These are phyloP conservation scores for Syncephalis fuscata DNA, from an alignment of 371 early-diverging fungal species.

Conservation along the genomic window DNA sequence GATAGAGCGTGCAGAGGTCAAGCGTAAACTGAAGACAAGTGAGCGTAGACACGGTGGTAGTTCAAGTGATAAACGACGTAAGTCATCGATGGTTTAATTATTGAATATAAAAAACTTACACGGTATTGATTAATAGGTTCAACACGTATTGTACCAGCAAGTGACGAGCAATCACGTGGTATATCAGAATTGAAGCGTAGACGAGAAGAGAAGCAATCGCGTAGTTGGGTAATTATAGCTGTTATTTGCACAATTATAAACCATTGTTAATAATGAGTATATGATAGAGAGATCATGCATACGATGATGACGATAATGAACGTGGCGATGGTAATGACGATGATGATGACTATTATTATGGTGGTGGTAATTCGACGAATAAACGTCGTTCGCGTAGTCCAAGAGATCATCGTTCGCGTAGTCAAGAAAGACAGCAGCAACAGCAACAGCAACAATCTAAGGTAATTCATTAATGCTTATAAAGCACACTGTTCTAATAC, in stretches of 20 bases:
- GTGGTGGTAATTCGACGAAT: no score
- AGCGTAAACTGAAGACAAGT: conserved; percentile 13
- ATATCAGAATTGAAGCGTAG: conserved; percentile 30
- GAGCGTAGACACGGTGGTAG: conserved; percentile 3
- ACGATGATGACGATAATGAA: conserved; percentile 16
- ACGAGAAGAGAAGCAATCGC: conserved; percentile 25
- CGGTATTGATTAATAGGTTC: not conserved
- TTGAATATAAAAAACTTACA: not conserved
- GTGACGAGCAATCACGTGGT: conserved; percentile 16
- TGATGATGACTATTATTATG: conserved; percentile 3
- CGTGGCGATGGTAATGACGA: conserved; percentile 18
- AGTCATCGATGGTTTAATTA: not conserved
- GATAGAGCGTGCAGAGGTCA: conserved; percentile 21
- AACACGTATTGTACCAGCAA: not conserved
- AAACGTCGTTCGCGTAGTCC: no score
- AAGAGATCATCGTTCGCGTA: no score
- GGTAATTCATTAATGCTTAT: no score
- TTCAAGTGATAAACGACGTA: conserved; percentile 2
- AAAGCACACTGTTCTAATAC: no score
- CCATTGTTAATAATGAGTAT: no score
- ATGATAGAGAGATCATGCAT: not conserved
- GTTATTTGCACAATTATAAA: no score
- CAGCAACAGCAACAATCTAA: not conserved
- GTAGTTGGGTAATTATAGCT: not conserved
- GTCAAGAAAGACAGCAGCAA: no score